A percentile compares a stretch with the other conserved stretches of the same genome.
Evolutionary conservation across 345 rosid genomes (phyloP).

Genomic region (Bruguiera gymnorhiza): DNA sequence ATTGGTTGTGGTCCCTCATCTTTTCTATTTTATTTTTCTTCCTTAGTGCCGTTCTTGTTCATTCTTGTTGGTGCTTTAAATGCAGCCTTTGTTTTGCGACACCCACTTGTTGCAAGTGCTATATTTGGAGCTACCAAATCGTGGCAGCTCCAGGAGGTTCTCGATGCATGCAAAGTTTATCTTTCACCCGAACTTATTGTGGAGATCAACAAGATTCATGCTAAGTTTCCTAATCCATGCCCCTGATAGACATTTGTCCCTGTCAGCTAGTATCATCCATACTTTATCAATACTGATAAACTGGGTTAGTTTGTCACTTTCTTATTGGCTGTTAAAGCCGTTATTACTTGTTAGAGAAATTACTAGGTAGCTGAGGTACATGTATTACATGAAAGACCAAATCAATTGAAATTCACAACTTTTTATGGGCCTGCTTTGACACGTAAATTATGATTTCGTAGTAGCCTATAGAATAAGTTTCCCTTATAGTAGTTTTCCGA

Average conservation of each 20-base stretch:
- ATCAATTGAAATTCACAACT: no score
- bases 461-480: no score
- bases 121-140: conserved; percentile 47
- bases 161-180: conserved; percentile 36
- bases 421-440: no score
- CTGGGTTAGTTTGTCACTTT: no score
- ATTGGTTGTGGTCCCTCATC: not conserved
- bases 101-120: conserved; percentile 47
- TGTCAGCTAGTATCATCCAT: no score
- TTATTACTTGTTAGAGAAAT: no score
- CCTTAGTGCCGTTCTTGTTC: not conserved
- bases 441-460: no score
- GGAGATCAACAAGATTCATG: conserved; percentile 42
- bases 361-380: no score
- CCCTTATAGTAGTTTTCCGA: no score
- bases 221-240: conserved; percentile 50
- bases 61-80: not conserved
- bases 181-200: conserved; percentile 38
- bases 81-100: conserved; percentile 46
- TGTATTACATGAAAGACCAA: no score
- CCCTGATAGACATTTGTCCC: conserved; percentile 28
- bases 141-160: conserved; percentile 49
- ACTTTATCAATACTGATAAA: no score
- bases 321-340: no score
- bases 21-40: not conserved